phyloP scores from a whole-genome alignment of 108 stramenopile genomes.

The Fragilaria crotonensis region DNA sequence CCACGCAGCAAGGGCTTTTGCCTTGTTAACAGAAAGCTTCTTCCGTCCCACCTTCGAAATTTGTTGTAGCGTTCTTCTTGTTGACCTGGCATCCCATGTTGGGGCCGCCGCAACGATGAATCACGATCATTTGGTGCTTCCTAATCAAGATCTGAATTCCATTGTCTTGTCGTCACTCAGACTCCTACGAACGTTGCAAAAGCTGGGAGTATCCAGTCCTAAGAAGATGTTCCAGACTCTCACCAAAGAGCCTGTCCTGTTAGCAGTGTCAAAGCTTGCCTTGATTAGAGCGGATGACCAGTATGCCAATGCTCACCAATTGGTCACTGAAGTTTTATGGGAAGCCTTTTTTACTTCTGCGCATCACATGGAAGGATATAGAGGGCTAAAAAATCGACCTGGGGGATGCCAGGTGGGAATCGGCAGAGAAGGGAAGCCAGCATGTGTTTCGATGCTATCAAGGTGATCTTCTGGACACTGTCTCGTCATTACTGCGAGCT shows the following conservation, averaged over 20 bases:
- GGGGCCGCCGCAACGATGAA: not conserved
- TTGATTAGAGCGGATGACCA: not conserved
- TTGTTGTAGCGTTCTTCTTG: constrained; percentile 22
- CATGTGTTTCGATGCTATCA: constrained; percentile 38
- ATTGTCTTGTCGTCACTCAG: constrained; percentile 12
- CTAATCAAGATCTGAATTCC: constrained; percentile 1
- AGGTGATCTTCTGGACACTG: constrained; percentile 19
- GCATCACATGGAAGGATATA: constrained; percentile 72
- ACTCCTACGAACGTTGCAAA: constrained; percentile 7
- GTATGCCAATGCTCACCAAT: not conserved
- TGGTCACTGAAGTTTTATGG: constrained; percentile 18
- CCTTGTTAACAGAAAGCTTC: constrained; percentile 14
- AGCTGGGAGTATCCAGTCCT: constrained; percentile 20
- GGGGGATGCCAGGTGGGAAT: not conserved
- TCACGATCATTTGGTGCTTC: not conserved
- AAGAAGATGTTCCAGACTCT: constrained; percentile 36
- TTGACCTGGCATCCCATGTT: constrained; percentile 6
- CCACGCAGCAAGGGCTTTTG: not conserved
- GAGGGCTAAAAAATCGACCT: constrained; percentile 22
- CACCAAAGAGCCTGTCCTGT: constrained; percentile 1
- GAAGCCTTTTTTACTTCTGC: constrained; percentile 41
- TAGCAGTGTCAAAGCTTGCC: constrained; percentile 6
- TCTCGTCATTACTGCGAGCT: not conserved
- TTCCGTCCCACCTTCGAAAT: constrained; percentile 31
- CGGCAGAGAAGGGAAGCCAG: not conserved